Percentiles rank a stretch among this genome's conserved stretches.
Evolutionary conservation across 1,284 basidiomycete genomes (phyloP).

Genomic region (Pterulicium gracile): DNA sequence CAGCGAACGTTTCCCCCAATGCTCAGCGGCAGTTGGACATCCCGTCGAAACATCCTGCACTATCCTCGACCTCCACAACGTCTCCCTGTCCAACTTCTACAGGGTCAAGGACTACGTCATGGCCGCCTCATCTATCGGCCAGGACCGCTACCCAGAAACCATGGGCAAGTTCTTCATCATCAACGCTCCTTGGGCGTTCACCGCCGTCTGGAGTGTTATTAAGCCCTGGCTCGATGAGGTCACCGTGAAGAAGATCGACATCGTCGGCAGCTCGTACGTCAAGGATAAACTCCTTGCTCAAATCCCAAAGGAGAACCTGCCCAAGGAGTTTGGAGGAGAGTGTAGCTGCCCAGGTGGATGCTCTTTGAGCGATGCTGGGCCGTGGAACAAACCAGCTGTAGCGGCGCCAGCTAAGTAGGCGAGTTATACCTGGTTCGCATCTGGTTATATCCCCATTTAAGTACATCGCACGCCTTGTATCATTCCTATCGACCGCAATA

Average conservation of each 20-base stretch:
- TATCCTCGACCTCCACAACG: constrained; percentile 86
- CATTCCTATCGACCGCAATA: too few species aligned
- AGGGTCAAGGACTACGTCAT: constrained; percentile 90
- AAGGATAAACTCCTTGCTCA: constrained; percentile 65
- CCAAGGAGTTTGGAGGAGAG: constrained; percentile 75
- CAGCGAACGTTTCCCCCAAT: constrained; percentile 74
- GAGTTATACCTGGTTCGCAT: too few species aligned
- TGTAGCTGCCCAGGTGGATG: constrained; percentile 80
- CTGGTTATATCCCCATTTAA: too few species aligned
- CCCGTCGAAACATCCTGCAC: constrained; percentile 98
- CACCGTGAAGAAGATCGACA: constrained; percentile 88
- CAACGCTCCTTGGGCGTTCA: constrained; percentile 90
- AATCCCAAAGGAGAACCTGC: constrained; percentile 79
- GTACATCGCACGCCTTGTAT: too few species aligned
- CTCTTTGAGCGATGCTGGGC: constrained; percentile 83
- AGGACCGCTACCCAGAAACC: constrained; percentile 87
- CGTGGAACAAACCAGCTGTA: constrained; percentile 90
- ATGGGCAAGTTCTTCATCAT: constrained; percentile 98
- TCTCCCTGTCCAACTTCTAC: constrained; percentile 80
- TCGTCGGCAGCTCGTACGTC: constrained; percentile 53
- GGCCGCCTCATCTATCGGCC: constrained; percentile 73
- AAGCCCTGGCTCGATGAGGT: constrained; percentile 95
- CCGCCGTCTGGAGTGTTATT: constrained; percentile 81
- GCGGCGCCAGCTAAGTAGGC: too few species aligned
- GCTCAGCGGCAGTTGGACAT: constrained; percentile 62